A percentile compares a stretch with the other conserved stretches of the same genome.
Evolutionary conservation across 2,329 filamentous ascomycete species (phyloP).

Genomic region (Aureobasidium sp.): DNA sequence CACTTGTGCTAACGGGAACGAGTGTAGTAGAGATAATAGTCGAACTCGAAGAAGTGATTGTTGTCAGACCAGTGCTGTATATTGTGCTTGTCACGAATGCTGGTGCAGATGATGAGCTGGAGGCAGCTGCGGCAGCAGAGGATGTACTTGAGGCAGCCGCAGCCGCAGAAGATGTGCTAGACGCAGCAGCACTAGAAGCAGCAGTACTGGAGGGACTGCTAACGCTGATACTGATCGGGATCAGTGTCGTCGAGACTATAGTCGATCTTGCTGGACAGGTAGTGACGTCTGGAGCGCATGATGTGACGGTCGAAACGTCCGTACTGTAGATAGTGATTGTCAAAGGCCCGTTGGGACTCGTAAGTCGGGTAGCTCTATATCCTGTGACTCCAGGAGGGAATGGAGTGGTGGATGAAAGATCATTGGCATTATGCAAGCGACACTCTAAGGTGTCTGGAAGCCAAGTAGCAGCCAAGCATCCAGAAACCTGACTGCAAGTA

Average conservation of each 20-base stretch:
- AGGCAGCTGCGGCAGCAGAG: neutral
- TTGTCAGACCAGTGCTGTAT: constrained; percentile 15
- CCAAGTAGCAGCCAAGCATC: neutral
- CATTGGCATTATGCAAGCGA: neutral
- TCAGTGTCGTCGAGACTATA: neutral
- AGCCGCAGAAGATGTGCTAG: neutral
- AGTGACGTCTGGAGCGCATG: constrained; percentile 13
- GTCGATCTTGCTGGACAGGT: constrained; percentile 13
- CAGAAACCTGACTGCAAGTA: neutral
- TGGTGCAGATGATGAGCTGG: neutral
- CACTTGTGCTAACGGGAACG: neutral
- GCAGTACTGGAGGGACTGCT: constrained; percentile 19
- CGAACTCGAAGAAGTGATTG: constrained; percentile 18
- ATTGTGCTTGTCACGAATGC: constrained; percentile 6
- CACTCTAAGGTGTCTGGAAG: neutral
- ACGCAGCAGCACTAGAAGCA: neutral
- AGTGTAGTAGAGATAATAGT: neutral
- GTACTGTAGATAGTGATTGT: constrained; percentile 14
- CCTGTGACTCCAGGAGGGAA: neutral
- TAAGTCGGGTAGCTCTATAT: constrained; percentile 3
- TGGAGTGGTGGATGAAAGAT: constrained; percentile 7
- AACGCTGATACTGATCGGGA: constrained; percentile 2
- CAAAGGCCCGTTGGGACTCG: neutral
- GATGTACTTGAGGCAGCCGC: constrained; percentile 2
- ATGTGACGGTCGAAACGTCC: constrained; percentile 9